phyloP scores from a whole-genome alignment of 495 filamentous ascomycete species.

The Astrothelium macrocarpum region DNA sequence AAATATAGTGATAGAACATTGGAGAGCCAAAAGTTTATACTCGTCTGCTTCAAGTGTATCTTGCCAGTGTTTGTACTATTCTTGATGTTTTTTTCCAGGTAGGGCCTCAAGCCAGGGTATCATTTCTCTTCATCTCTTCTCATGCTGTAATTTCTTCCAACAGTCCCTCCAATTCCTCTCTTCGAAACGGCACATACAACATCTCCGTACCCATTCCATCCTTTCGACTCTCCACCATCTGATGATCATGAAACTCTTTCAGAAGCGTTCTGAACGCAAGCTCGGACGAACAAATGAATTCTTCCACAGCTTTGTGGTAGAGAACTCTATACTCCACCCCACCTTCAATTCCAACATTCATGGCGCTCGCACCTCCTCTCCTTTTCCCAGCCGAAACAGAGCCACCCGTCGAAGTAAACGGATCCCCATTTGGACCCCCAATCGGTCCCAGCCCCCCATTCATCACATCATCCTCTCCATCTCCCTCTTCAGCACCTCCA shows the following conservation, averaged over 20 bases:
- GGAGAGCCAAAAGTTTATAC: too few relatives aligned
- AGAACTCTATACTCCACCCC: slow-evolving; percentile 82
- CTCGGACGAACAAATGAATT: slow-evolving; percentile 94
- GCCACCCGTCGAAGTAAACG: slow-evolving; percentile 14
- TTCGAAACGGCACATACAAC: slow-evolving; percentile 72
- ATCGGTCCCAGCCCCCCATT: slow-evolving; percentile 25
- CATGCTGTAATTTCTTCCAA: slow-evolving; percentile 53
- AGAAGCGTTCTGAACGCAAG: slow-evolving; percentile 87
- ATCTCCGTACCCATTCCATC: slow-evolving; percentile 78
- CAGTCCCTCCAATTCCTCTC: slow-evolving; percentile 81
- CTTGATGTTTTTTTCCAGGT: too few relatives aligned
- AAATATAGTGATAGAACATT: neutral
- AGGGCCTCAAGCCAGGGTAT: neutral
- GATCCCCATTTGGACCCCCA: slow-evolving; percentile 25
- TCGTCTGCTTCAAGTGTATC: neutral
- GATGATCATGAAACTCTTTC: slow-evolving; percentile 97
- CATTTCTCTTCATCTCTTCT: neutral
- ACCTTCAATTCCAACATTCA: slow-evolving; percentile 11
- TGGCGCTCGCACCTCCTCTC: neutral
- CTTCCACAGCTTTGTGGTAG: slow-evolving; percentile 90
- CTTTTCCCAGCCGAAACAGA: slow-evolving; percentile 9
- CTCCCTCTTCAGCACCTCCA: slow-evolving; percentile 14
- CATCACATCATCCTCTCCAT: neutral
- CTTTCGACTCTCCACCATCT: slow-evolving; percentile 83
- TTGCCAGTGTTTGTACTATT: too few relatives aligned